These are phyloP conservation scores for Leishmania lainsoni DNA, from an alignment of 208 protist species.

Conservation along the genomic window DNA sequence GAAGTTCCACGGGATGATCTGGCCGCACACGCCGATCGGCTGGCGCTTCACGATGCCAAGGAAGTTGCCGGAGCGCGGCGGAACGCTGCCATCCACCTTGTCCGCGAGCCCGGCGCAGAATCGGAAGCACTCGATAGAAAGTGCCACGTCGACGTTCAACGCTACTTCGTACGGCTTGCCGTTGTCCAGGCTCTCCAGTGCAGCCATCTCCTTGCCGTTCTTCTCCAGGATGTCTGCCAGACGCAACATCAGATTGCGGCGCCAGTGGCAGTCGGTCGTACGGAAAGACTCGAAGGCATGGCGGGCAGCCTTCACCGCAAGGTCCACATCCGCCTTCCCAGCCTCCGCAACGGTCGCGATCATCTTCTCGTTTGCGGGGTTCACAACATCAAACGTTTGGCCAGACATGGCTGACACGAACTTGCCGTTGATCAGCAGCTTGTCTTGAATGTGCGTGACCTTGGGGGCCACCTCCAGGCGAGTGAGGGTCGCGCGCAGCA, in stretches of 20 bases:
- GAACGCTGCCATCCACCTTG: constrained; percentile 87
- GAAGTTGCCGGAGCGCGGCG: constrained; percentile 60
- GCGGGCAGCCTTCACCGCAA: constrained; percentile 79
- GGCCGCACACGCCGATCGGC: constrained; percentile 83
- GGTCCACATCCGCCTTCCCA: constrained; percentile 77
- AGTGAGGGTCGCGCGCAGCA: constrained; percentile 29
- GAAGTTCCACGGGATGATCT: constrained; percentile 94
- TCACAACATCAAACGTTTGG: constrained; percentile 75
- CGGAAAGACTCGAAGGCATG: constrained; percentile 61
- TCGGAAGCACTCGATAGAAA: constrained; percentile 66
- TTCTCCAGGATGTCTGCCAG: constrained; percentile 80
- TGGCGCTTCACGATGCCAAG: constrained; percentile 76
- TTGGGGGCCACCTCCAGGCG: constrained; percentile 28
- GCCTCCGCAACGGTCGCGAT: constrained; percentile 83
- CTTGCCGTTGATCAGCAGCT: constrained; percentile 88
- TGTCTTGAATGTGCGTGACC: constrained; percentile 62
- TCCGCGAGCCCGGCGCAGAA: constrained; percentile 92
- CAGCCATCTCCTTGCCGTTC: constrained; percentile 67
- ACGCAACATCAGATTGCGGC: constrained; percentile 69
- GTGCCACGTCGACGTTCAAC: constrained; percentile 58
- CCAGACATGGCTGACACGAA: constrained; percentile 74
- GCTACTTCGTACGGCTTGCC: constrained; percentile 84
- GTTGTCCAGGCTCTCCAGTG: constrained; percentile 89
- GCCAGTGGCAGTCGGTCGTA: constrained; percentile 42
- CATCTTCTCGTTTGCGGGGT: constrained; percentile 79